Conservation (phyloP, 352 stramenopile species). For the Pseudoperonospora humuli region DNA sequence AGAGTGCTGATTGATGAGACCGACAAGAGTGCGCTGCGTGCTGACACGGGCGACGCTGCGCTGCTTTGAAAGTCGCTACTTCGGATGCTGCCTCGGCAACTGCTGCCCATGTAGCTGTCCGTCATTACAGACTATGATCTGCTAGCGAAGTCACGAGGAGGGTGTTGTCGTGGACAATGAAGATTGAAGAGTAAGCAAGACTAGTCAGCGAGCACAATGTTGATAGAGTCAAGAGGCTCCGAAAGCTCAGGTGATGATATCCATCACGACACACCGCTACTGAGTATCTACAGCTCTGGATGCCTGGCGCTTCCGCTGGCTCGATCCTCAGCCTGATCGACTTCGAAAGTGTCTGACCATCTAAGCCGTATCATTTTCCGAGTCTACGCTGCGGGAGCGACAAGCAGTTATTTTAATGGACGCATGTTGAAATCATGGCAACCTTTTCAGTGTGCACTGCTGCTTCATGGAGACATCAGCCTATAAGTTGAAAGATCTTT, state of each 20-base stretch:
- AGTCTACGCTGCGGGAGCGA: not conserved
- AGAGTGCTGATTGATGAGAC: conserved; percentile 26
- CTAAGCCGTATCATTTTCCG: conserved; percentile 13
- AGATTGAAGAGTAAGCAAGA: conserved; percentile 21
- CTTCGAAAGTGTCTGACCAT: conserved; percentile 2
- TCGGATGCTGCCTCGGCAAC: conserved; percentile 22
- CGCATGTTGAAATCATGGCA: conserved; percentile 11
- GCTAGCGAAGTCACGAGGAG: not conserved
- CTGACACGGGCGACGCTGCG: conserved; percentile 17
- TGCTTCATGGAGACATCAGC: no score
- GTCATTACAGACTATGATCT: conserved; percentile 15
- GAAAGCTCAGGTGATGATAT: not conserved
- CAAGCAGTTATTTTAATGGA: not conserved
- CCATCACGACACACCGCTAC: not conserved
- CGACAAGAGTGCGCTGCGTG: conserved; percentile 21
- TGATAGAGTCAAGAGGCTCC: conserved; percentile 11
- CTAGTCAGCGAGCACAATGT: conserved; percentile 7
- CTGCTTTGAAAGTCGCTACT: conserved; percentile 33
- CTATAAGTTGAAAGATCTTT: conserved; percentile 1
- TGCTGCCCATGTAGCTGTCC: conserved; percentile 26
- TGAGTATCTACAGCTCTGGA: conserved; percentile 17
- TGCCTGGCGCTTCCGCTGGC: conserved; percentile 28
- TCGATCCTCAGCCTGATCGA: conserved; percentile 5
- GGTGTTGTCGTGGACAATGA: conserved; percentile 1
- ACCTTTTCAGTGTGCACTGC: conserved; percentile 7